Evolutionary conservation across 2,329 filamentous ascomycete genomes (phyloP).

Genomic region (Endocalyx cinctus): DNA sequence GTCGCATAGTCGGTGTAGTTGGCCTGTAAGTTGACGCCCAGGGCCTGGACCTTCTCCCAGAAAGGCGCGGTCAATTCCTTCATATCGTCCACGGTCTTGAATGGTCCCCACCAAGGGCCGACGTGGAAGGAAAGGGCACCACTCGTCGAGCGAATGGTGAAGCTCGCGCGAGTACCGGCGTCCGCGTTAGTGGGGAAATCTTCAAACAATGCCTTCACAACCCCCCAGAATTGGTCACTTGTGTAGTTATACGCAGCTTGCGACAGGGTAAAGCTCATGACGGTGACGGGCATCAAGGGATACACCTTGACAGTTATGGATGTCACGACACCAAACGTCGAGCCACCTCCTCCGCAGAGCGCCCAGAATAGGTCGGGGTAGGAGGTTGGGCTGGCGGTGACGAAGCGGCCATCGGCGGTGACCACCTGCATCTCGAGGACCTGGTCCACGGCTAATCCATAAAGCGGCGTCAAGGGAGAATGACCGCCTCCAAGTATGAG

Average conservation of each 20-base stretch:
- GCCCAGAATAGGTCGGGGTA: slow-evolving; percentile 50
- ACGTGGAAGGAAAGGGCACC: slow-evolving; percentile 22
- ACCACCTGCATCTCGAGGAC: slow-evolving; percentile 46
- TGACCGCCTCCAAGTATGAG: slow-evolving; percentile 49
- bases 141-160: slow-evolving; percentile 16
- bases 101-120: slow-evolving; percentile 28
- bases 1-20: slow-evolving; percentile 37
- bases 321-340: slow-evolving; percentile 40
- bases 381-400: slow-evolving; percentile 37
- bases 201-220: slow-evolving; percentile 24
- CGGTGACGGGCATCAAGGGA: slow-evolving; percentile 27
- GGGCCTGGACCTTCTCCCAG: slow-evolving; percentile 18
- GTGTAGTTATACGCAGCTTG: slow-evolving; percentile 17
- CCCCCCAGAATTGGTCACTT: slow-evolving; percentile 28
- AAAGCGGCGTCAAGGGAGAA: slow-evolving; percentile 44
- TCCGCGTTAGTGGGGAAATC: slow-evolving; percentile 28
- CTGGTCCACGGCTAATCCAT: slow-evolving; percentile 48
- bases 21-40: slow-evolving; percentile 29
- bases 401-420: slow-evolving; percentile 40
- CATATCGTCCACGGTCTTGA: slow-evolving; percentile 18
- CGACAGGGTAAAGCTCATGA: slow-evolving; percentile 21
- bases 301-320: slow-evolving; percentile 33
- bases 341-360: slow-evolving; percentile 41
- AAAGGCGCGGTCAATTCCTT: slow-evolving; percentile 27
- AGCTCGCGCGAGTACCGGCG: slow-evolving; percentile 30